Base-by-base conservation (phyloP, 169 alveolate species). In the Cryptosporidium felis region DNA sequence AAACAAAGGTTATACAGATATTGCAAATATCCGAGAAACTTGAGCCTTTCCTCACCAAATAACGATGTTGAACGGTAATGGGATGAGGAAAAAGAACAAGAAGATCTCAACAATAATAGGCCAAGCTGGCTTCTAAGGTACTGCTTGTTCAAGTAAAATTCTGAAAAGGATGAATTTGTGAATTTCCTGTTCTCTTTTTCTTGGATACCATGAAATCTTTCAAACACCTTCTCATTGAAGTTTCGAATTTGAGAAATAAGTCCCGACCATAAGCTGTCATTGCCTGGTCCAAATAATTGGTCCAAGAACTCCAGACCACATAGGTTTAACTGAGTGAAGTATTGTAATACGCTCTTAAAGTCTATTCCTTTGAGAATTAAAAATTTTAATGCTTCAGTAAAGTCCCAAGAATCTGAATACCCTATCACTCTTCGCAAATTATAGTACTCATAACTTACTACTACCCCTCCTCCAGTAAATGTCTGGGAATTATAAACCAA, bases 271-370 rank as follows among this genome's bases (percentile, higher is more conserved):
- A 0, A 18, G 5, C 23, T 56, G 26, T 56, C 23, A 21, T 28
- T 23, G 32, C 34, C 16, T 28, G 32, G 1, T 16, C 6, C 0
- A 1, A 60, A 23, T 6, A 60, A 6, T 34, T 9, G 6, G 36
- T 65, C 81, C 3, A 65, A 46, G 36, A 65, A 65, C 9, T 65
- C 81, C 23, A 65, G 32, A 65, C 49, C 49, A 65, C 81, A 65
- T 9, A 65, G 18, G 30, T 49, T 36, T 14, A 30, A 41, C 12
- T 65, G 81, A 21, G 62, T 65, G 28, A 46, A 65, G 36, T 45
- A 65, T 14, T 49, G 30, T n/a, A 65, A 0, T 28, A 65, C 32
- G 30, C 16, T 42, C 5, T 42, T 46, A 4, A 65, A 4, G 30
- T 65, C 38, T 28, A 65, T 26, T 10, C 18, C 14, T n/a, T 46